Conservation (phyloP, 441 rosid species). For the Adansonia gregorii region DNA sequence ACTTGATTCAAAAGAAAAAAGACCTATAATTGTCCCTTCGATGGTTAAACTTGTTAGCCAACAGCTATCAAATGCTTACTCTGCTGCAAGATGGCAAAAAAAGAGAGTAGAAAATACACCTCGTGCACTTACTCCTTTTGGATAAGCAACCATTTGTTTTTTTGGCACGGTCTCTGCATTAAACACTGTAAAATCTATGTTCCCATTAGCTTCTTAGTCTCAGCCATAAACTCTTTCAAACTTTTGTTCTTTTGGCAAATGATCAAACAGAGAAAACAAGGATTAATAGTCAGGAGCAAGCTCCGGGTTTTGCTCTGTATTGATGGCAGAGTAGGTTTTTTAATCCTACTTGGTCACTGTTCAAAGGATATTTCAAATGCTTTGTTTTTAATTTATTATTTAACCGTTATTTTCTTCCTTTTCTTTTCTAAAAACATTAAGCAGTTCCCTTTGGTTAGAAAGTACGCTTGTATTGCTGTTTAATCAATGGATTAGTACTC, state of each 20-base stretch:
- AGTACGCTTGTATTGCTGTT: neutral
- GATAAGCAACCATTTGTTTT: neutral
- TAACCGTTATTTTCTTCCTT: neutral
- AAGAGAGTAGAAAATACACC: neutral
- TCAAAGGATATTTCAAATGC: neutral
- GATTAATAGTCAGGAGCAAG: neutral
- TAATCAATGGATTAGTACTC: constrained; percentile 10
- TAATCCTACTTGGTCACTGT: constrained; percentile 2
- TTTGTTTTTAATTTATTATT: neutral
- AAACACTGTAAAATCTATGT: neutral
- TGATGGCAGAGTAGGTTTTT: neutral
- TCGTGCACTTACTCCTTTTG: neutral
- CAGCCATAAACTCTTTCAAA: neutral
- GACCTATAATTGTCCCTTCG: neutral
- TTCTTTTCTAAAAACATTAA: neutral
- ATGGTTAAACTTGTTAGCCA: constrained; percentile 12
- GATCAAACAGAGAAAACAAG: constrained; percentile 6
- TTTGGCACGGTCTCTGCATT: neutral
- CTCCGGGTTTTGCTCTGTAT: neutral
- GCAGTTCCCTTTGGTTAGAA: neutral
- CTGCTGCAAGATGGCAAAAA: neutral
- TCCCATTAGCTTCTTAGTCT: constrained; percentile 7
- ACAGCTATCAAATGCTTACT: constrained; percentile 9
- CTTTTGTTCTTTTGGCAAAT: neutral
- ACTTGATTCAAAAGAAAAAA: constrained; percentile 7